Evolutionary conservation across 139 green algal genomes (phyloP), one percentile per base, ranked within the genome.

Genomic region (Tetratostichococcus sp.): DNA sequence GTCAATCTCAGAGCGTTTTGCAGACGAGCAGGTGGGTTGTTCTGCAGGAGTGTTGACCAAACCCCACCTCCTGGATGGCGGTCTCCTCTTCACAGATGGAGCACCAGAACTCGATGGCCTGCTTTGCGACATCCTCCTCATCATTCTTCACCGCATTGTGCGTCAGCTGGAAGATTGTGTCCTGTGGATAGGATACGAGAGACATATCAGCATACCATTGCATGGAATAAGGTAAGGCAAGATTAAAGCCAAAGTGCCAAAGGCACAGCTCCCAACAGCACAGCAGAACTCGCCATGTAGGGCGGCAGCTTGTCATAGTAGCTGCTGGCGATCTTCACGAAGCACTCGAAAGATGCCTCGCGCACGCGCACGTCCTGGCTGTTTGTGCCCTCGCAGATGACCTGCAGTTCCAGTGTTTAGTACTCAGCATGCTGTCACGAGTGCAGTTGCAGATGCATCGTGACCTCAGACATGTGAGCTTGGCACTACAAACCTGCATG

Each of bases 71-170:
- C 71, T 80, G 78, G 2, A 82, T 42, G 58, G 88, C 86, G 26
- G 89, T 85, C 81, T 97, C 92, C 77, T 96, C 87, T 68, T 97
- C 92, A 28, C 72, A 82, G 31, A 97, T 82, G 0, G 89, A 91
- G 75, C 80, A 95, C 96, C 96, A 99, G 39, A 99, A 95, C 89
- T 99, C 96, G 6, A 99, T 88, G 23, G 95, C 95, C 86, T 98
- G 92, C 77, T 89, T 82, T 26, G 87, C 92, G 28, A 99, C 94
- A 25, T 92, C 88, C 82, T 99, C 93, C 58, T 94, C 79, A 71
- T 98, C 93, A 25, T 93, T 82, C 76, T 89, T 83, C 67, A 94
- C 90, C 16, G 91, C 87, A 72, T 95, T 95, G 26, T 90, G 87
- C 0, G 91, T 97, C 33, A 99, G 88, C 65, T 89, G 82, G 83